Evolutionary conservation across 2,329 filamentous ascomycete species (phyloP).

Genomic region (Trichoderma lentiforme): DNA sequence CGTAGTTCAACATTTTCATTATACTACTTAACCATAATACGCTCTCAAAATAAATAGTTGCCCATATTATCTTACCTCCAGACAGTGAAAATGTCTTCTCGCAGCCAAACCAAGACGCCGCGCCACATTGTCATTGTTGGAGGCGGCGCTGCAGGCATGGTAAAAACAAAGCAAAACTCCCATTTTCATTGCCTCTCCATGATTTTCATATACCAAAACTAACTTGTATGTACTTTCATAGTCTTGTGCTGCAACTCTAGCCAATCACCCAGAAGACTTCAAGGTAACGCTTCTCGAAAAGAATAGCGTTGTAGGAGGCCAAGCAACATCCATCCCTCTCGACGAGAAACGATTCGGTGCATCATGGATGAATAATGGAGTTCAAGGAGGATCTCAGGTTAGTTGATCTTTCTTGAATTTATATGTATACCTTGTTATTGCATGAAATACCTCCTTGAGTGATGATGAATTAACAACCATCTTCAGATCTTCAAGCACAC

Average conservation of each 20-base stretch:
- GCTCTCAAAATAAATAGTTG: not conserved
- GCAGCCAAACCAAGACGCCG: not conserved
- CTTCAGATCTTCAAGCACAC: slow-evolving; percentile 63
- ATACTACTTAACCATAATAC: not conserved
- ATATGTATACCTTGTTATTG: not conserved
- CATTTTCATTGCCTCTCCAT: not conserved
- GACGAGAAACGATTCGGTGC: slow-evolving; percentile 56
- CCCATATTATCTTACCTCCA: not conserved
- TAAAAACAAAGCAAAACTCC: slow-evolving; percentile 22
- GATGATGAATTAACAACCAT: not conserved
- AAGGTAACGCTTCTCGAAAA: slow-evolving; percentile 61
- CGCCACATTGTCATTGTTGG: slow-evolving; percentile 59
- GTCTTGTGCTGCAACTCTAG: slow-evolving; percentile 65
- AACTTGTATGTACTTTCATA: slow-evolving; percentile 20
- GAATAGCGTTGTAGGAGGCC: slow-evolving; percentile 56
- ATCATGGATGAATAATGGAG: slow-evolving; percentile 60
- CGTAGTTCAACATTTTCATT: not conserved
- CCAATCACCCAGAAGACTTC: slow-evolving; percentile 63
- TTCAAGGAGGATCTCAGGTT: slow-evolving; percentile 54
- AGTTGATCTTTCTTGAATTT: not conserved
- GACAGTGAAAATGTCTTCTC: not conserved
- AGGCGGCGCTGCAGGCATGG: slow-evolving; percentile 61
- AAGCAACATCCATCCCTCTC: slow-evolving; percentile 58
- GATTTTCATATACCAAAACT: not conserved
- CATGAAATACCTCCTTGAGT: not conserved